phyloP scores from a whole-genome alignment of 495 filamentous ascomycete genomes.

The Platismatia glauca region DNA sequence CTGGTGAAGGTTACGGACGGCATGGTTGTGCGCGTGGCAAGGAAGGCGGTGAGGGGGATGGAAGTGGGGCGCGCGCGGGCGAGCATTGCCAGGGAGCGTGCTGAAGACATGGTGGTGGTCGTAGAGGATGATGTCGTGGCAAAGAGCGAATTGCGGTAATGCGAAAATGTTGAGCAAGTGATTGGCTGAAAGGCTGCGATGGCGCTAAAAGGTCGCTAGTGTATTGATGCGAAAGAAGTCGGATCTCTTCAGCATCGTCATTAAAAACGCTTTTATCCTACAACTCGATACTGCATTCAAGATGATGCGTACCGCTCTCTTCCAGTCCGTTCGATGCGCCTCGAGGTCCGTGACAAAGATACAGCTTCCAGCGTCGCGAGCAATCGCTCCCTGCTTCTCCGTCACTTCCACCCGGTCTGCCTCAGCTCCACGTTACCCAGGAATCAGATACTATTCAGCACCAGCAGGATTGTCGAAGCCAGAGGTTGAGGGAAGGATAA shows the following conservation, averaged over 20 bases:
- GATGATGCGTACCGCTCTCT: conserved; percentile 81
- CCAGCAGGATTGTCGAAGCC: conserved; percentile 63
- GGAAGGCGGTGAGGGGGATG: conserved; percentile 26
- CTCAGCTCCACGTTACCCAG: conserved; percentile 48
- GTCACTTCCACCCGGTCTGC: conserved; percentile 43
- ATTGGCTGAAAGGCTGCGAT: conserved; percentile 4
- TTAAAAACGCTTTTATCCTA: background rate
- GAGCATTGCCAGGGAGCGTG: conserved; percentile 44
- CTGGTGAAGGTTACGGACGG: conserved; percentile 54
- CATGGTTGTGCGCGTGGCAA: conserved; percentile 22
- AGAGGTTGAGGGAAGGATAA: conserved; percentile 87
- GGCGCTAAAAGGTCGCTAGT: conserved; percentile 3
- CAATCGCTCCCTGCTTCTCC: conserved; percentile 39
- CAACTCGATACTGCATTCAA: conserved; percentile 25
- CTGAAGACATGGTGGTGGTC: conserved; percentile 39
- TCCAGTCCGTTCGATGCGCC: conserved; percentile 49
- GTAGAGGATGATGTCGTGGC: background rate
- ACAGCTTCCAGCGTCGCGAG: conserved; percentile 16
- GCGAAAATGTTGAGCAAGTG: conserved; percentile 1
- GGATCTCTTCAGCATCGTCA: conserved; percentile 8
- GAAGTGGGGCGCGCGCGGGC: conserved; percentile 38
- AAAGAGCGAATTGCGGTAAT: conserved; percentile 4
- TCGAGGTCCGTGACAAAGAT: conserved; percentile 14
- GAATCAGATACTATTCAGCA: conserved; percentile 77
- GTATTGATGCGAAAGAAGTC: conserved; percentile 10